Evolutionary conservation across 805 yeast genomes (phyloP).

Genomic region (Starmerella lactis-condensi): DNA sequence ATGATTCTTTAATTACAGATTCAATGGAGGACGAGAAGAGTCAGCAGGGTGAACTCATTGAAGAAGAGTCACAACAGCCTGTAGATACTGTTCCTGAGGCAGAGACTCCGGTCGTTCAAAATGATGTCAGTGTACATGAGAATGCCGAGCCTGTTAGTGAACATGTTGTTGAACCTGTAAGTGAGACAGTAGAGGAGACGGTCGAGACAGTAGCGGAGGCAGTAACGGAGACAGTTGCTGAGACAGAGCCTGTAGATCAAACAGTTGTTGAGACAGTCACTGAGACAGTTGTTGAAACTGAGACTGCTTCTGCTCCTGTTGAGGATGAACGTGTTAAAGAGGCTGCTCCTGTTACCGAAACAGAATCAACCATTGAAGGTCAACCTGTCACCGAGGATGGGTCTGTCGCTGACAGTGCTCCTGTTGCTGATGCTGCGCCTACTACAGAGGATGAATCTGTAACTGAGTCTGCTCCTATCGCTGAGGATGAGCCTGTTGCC

Average conservation of each 20-base stretch:
- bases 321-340: slow-evolving; percentile 1
- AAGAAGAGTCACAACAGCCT: no score
- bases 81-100: no score
- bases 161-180: no score
- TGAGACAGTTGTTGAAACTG: slow-evolving; percentile 3
- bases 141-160: no score
- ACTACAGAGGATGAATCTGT: background rate
- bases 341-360: background rate
- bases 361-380: background rate
- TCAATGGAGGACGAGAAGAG: no score
- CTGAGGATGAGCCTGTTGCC: background rate
- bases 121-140: no score
- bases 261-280: slow-evolving; percentile 2
- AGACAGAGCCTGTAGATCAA: slow-evolving; percentile 2
- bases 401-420: background rate
- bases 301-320: background rate
- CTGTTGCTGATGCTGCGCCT: slow-evolving; percentile 1
- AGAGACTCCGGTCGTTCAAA: no score
- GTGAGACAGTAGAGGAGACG: no score
- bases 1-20: no score
- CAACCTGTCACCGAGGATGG: background rate
- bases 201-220: no score
- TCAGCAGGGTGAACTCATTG: no score
- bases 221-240: background rate
- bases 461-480: no score